Conservation (phyloP, 2,329 filamentous ascomycete species). For the Aspergillus chevalieri region DNA sequence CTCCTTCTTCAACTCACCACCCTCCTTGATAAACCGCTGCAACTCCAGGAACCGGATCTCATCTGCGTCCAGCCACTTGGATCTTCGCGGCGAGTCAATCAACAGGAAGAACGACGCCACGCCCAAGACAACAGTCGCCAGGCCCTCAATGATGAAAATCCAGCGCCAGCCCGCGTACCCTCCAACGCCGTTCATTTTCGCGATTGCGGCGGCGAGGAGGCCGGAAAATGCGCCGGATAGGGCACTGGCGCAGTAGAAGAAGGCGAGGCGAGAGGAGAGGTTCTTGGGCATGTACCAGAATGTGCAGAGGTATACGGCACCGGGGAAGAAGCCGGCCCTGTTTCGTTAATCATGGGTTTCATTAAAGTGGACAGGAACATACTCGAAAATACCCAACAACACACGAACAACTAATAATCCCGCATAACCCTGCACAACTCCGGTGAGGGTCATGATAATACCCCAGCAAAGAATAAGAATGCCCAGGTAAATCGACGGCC, state of each 20-base stretch:
- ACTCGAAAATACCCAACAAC: constrained; percentile 40
- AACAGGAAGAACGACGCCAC: constrained; percentile 37
- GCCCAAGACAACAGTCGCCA: constrained; percentile 37
- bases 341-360: background rate
- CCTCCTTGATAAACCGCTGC: constrained; percentile 27
- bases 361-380: background rate
- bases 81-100: constrained; percentile 35
- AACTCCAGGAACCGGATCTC: constrained; percentile 35
- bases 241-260: constrained; percentile 74
- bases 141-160: constrained; percentile 45
- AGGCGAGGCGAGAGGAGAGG: constrained; percentile 65
- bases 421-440: constrained; percentile 41
- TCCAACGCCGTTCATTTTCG: constrained; percentile 67
- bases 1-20: constrained; percentile 14
- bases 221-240: constrained; percentile 77
- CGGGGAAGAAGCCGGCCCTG: constrained; percentile 20
- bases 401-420: constrained; percentile 44
- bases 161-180: constrained; percentile 43
- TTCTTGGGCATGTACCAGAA: constrained; percentile 70
- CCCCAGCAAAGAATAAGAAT: constrained; percentile 39
- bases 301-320: constrained; percentile 18
- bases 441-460: constrained; percentile 47
- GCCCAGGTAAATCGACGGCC: constrained; percentile 25
- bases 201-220: constrained; percentile 72
- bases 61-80: constrained; percentile 31